Evolutionary conservation across 2,329 filamentous ascomycete genomes (phyloP), one percentile per base, ranked within the genome.

Genomic region (Fusarium temperatum): DNA sequence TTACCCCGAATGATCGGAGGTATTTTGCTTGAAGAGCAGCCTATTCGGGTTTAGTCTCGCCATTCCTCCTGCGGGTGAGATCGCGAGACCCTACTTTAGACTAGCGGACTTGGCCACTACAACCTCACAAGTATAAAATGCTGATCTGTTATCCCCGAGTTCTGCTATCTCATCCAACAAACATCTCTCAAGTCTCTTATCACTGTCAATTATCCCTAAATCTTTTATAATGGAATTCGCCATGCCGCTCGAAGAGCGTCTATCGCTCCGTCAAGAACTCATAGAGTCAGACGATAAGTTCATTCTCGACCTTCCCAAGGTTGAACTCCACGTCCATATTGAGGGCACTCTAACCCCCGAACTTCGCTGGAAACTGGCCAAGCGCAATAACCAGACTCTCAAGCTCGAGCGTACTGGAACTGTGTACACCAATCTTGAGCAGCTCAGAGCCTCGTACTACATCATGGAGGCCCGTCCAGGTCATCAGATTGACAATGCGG

Each of bases 271-370:
- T 0, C 41, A 72, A 6, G 39, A 74, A 3, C 64, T 74, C 3
- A 12, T 75, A 3, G 32, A 66, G 6, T 22, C 68, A 3, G 2
- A 72, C 22, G 60, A 74, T 15, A 44, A 65, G 4, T 75, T 74
- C n/a, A 53, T 74, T 3, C 20, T 66, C 0, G 15, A 57, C 1
- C 60, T 74, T 2, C 72, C 72, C 5, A 75, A 75, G 8, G 72
- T 75, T 3, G 72, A 75, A 15, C 58, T 75, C 3, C 72, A 75
- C 24, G 54, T 95, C 62, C 93, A 95, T 78, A 86, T 95, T 17
- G 93, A 95, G 80, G 93, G 93, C 54, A 91, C 91, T 6, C 85
- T 95, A 24, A 89, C 89, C 20, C 92, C 92, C 2, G 83, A 86
- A 55, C 85, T 94, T 38, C 88, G 94, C 66, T 95, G 94, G 84